Percentiles rank a stretch among this genome's conserved stretches.
These are phyloP conservation scores for Annulohypoxylon truncatum DNA, from an alignment of 2,329 filamentous ascomycete species.

Conservation along the genomic window DNA sequence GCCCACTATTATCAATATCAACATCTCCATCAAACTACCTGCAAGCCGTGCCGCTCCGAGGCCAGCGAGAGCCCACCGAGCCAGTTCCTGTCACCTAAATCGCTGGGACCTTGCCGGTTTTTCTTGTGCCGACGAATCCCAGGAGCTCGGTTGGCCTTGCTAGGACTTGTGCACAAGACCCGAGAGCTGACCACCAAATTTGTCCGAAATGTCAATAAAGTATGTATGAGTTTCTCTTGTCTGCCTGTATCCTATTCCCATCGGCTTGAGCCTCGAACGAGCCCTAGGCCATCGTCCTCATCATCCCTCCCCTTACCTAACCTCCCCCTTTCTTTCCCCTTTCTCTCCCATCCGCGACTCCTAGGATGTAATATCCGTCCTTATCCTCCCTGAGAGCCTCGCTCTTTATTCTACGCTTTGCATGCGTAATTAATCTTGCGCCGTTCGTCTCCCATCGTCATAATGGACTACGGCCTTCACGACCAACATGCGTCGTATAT, in stretches of 20 bases:
- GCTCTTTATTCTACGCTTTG: constrained; percentile 39
- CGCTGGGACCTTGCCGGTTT: constrained; percentile 46
- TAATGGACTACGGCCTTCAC: constrained; percentile 54
- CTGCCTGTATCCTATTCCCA: constrained; percentile 26
- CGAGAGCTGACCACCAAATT: constrained; percentile 49
- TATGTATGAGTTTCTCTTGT: constrained; percentile 47
- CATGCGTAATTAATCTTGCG: constrained; percentile 30
- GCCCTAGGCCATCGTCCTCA: constrained; percentile 22
- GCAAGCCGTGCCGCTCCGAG: constrained; percentile 53
- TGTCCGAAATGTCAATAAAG: constrained; percentile 56
- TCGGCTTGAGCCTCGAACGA: constrained; percentile 26
- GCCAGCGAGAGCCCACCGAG: constrained; percentile 40
- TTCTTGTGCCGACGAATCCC: constrained; percentile 52
- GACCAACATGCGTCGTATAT: constrained; percentile 59
- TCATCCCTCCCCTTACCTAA: constrained; percentile 19
- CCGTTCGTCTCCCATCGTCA: constrained; percentile 30
- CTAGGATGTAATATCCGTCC: constrained; percentile 41
- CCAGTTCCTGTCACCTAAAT: constrained; percentile 37
- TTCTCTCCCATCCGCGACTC: constrained; percentile 34
- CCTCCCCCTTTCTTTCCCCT: constrained; percentile 16
- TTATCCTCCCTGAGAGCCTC: constrained; percentile 35
- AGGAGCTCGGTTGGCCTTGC: constrained; percentile 50
- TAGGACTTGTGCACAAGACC: constrained; percentile 45
- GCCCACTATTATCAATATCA: constrained; percentile 50
- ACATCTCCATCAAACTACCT: constrained; percentile 51